phyloP scores from a whole-genome alignment of 768 basidiomycete species.

The Rhizopogon salebrosus region DNA sequence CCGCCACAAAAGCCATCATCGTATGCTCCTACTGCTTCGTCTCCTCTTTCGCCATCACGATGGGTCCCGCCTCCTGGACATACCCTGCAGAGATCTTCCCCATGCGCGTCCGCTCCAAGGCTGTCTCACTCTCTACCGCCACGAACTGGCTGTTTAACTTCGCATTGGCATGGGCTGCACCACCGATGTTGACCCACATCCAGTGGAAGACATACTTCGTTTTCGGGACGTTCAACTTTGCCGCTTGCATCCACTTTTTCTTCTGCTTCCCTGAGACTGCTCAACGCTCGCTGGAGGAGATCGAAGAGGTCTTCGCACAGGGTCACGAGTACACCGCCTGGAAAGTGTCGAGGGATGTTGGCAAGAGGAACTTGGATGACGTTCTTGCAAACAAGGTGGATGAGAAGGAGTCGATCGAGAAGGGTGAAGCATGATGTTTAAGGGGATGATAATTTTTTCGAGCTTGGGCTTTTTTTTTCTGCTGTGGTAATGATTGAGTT shows the following conservation, averaged over 20 bases:
- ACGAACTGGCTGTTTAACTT: slow-evolving; percentile 69
- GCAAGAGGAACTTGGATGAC: slow-evolving; percentile 55
- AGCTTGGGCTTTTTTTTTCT: background rate
- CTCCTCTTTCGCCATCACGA: slow-evolving; percentile 66
- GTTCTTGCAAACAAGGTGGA: slow-evolving; percentile 26
- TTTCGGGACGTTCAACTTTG: slow-evolving; percentile 73
- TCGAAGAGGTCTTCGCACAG: slow-evolving; percentile 71
- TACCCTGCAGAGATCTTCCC: slow-evolving; percentile 73
- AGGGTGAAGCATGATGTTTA: background rate
- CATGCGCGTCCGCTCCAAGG: slow-evolving; percentile 62
- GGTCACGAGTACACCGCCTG: slow-evolving; percentile 70
- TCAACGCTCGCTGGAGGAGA: slow-evolving; percentile 68
- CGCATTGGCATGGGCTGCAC: slow-evolving; percentile 70
- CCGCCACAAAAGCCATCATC: slow-evolving; percentile 65
- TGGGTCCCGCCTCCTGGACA: slow-evolving; percentile 75
- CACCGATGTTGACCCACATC: slow-evolving; percentile 60
- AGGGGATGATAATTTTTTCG: background rate
- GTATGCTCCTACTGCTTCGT: slow-evolving; percentile 77
- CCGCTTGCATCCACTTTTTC: slow-evolving; percentile 63
- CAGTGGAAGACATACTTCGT: slow-evolving; percentile 77
- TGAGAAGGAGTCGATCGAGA: slow-evolving; percentile 8
- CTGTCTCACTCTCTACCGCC: slow-evolving; percentile 38
- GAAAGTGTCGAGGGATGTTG: slow-evolving; percentile 57
- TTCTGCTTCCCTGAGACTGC: slow-evolving; percentile 83
- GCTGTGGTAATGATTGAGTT: background rate